These are phyloP conservation scores for Tetracladium setigerum DNA, from an alignment of 495 filamentous ascomycete species.

Conservation along the genomic window DNA sequence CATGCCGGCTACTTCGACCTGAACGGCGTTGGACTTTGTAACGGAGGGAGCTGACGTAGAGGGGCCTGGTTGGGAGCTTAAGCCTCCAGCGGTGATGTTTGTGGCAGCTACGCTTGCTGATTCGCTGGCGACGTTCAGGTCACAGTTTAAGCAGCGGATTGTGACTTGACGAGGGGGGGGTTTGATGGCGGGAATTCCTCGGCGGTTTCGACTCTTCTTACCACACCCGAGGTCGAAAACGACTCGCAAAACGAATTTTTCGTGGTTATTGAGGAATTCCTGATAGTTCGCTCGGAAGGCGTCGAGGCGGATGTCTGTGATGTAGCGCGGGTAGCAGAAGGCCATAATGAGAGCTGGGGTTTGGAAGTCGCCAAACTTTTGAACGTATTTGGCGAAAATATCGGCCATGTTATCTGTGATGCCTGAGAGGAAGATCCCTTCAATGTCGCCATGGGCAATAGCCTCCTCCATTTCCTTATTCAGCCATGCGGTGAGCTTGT, in stretches of 20 bases:
- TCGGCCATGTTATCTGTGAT: constrained; percentile 71
- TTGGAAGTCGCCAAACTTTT: constrained; percentile 81
- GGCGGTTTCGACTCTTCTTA: constrained; percentile 45
- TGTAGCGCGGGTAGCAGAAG: constrained; percentile 71
- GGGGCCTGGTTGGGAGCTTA: not conserved
- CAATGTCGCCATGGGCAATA: constrained; percentile 71
- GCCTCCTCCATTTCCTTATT: constrained; percentile 50
- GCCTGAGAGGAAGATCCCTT: constrained; percentile 83
- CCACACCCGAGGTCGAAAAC: constrained; percentile 58
- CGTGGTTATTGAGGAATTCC: constrained; percentile 62
- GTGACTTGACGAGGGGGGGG: constrained; percentile 69
- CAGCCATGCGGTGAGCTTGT: constrained; percentile 67
- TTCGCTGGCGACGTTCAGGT: constrained; percentile 39
- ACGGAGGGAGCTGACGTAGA: not conserved
- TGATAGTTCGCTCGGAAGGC: constrained; percentile 81
- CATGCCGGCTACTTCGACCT: constrained; percentile 19
- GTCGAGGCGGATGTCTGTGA: constrained; percentile 67
- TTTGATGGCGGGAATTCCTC: constrained; percentile 55
- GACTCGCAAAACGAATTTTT: constrained; percentile 42
- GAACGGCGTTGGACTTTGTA: constrained; percentile 9
- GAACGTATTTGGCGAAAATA: constrained; percentile 80
- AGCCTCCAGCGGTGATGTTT: not conserved
- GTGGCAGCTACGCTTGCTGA: constrained; percentile 12
- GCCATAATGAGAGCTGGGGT: constrained; percentile 81
- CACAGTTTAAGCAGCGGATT: constrained; percentile 79